Evolutionary conservation across 371 early-diverging fungal genomes (phyloP), one percentile per base, ranked within the genome.

Genomic region (Funneliformis caledonium): DNA sequence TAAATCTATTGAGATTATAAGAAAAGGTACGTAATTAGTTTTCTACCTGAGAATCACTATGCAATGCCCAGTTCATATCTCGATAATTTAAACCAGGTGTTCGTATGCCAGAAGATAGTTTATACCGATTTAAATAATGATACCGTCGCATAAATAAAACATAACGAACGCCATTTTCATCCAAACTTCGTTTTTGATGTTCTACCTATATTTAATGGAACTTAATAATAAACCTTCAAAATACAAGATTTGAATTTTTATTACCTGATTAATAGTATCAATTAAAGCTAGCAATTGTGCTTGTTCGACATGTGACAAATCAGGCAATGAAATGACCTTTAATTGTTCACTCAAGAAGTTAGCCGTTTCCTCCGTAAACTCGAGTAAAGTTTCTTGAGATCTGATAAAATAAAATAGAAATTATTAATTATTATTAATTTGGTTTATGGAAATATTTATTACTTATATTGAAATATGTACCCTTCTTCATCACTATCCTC

Each of bases 151-250:
- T 82, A 76, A 91, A 87, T 47, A 95, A 87, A 16, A 94, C 87
- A 83, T 93, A 97, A 12, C 97, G 89, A 37, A 92, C 88, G n/a
- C 96, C 98, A 83, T 94, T 97, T 81, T 92, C 93, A 82, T 97
- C 98, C n/a, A 97, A 82, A 1, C 96, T 88, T 16, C 90, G 88
- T 60, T 91, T 88, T 82, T 92, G 92, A 61, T 85, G 82, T 31
- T 93, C 91, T 14, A 94, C 88, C 93, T 95, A 78, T 26, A 19
- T 87, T 84, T 31, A 7, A 68, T 68, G 43, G 8, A 37, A 43
- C 6, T 37, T 31, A 37, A 8, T 45, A 42, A 12, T 19, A 16
- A 56, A 19, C 5, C 31, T 64, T 9, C 10, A 33, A 64, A 33
- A 5, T 10, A 64, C 9, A 64, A 31, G 0, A 64, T 26, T 64